Percentiles rank a stretch among this genome's conserved stretches.
Evolutionary conservation across 495 filamentous ascomycete species (phyloP).

Genomic region (Talaromyces trachyspermus): DNA sequence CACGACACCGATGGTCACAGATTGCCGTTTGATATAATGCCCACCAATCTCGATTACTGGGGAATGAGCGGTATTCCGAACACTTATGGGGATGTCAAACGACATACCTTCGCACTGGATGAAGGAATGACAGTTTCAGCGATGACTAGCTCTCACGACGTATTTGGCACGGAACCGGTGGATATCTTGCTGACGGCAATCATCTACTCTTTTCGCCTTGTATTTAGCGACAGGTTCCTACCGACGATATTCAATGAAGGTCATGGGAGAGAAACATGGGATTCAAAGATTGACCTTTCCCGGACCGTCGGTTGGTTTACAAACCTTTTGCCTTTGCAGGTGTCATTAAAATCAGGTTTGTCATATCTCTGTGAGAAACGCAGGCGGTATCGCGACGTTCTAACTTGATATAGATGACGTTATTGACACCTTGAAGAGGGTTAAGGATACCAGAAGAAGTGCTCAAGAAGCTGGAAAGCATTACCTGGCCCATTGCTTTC

Average conservation of each 20-base stretch:
- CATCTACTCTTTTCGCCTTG: conserved; percentile 39
- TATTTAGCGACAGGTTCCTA: conserved; percentile 44
- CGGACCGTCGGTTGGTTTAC: conserved; percentile 58
- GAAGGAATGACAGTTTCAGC: conserved; percentile 35
- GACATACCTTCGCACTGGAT: conserved; percentile 37
- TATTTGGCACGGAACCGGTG: conserved; percentile 44
- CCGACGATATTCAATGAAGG: conserved; percentile 52
- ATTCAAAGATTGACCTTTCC: conserved; percentile 42
- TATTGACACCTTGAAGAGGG: conserved; percentile 31
- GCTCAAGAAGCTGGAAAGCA: conserved; percentile 32
- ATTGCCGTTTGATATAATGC: conserved; percentile 29
- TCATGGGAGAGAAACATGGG: conserved; percentile 50
- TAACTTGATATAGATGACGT: conserved; percentile 16
- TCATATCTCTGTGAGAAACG: conserved; percentile 14
- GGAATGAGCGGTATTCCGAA: conserved; percentile 42
- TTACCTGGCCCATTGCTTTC: conserved; percentile 45
- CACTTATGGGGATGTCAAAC: conserved; percentile 40
- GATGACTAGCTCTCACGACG: conserved; percentile 32
- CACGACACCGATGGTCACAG: conserved; percentile 12
- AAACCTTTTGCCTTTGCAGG: conserved; percentile 40
- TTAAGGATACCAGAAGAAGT: conserved; percentile 40
- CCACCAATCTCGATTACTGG: conserved; percentile 41
- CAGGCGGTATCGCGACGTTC: conserved; percentile 13
- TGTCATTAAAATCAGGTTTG: conserved; percentile 26
- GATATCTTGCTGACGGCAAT: conserved; percentile 47